Conservation (phyloP, 2,329 filamentous ascomycete genomes). For the Leptoxyphium fumago region DNA sequence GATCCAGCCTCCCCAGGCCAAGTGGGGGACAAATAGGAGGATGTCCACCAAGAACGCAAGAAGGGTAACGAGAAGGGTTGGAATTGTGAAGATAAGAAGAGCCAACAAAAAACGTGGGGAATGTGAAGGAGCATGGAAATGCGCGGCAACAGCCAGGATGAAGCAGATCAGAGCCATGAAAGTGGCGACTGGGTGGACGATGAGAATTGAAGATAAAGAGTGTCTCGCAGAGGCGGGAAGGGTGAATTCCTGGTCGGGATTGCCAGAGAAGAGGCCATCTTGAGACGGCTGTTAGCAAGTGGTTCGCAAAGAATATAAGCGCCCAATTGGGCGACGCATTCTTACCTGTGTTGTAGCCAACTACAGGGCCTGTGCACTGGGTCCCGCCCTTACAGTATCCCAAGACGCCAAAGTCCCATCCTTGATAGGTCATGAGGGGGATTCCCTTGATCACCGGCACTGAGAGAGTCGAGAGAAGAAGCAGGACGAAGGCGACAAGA, state of each 20-base stretch:
- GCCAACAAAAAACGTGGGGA: constrained; percentile 77
- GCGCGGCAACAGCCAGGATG: constrained; percentile 61
- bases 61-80: constrained; percentile 70
- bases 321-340: constrained; percentile 8
- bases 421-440: constrained; percentile 62
- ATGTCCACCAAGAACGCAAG: constrained; percentile 89
- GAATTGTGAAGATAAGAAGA: constrained; percentile 71
- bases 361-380: constrained; percentile 55
- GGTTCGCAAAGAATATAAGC: neutral
- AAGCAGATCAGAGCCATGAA: constrained; percentile 76
- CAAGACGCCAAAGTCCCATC: constrained; percentile 80
- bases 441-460: constrained; percentile 79
- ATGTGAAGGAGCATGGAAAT: constrained; percentile 77
- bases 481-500: constrained; percentile 67
- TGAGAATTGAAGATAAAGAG: constrained; percentile 72
- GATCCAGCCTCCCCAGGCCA: constrained; percentile 89
- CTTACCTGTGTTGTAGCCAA: constrained; percentile 79
- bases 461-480: constrained; percentile 79
- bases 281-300: neutral
- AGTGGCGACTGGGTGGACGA: constrained; percentile 84
- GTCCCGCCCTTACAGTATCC: constrained; percentile 58
- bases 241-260: constrained; percentile 37
- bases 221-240: constrained; percentile 50
- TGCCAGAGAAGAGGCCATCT: constrained; percentile 34
- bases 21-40: constrained; percentile 81